Evolutionary conservation across 306 rosid species (phyloP).

Genomic region (Sindora glabra): DNA sequence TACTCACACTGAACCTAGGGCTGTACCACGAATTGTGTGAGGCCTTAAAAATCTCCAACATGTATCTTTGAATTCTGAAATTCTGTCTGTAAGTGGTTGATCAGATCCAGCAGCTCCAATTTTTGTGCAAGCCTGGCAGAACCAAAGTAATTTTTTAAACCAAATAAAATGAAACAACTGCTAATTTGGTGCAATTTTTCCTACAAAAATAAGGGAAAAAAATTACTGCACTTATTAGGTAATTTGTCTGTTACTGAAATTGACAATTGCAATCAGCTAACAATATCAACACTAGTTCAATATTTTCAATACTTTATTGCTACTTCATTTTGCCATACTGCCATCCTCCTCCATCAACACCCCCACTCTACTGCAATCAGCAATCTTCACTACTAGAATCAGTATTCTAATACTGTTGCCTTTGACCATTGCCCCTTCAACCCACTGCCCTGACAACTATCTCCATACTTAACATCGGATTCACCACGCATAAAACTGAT

Average conservation of each 20-base stretch:
- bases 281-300: background rate
- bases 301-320: background rate
- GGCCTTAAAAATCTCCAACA: conserved; percentile 98
- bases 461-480: background rate
- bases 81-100: conserved; percentile 43
- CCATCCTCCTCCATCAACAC: background rate
- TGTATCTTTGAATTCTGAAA: conserved; percentile 74
- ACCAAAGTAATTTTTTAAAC: conserved; percentile 3
- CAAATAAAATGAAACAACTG: background rate
- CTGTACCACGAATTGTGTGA: conserved; percentile 88
- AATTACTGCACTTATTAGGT: background rate
- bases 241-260: background rate
- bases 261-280: background rate
- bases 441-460: background rate
- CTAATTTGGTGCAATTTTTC: background rate
- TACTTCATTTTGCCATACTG: background rate
- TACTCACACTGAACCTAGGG: conserved; percentile 82
- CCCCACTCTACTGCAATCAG: background rate
- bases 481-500: background rate
- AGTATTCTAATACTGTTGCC: background rate
- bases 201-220: background rate
- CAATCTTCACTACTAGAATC: background rate
- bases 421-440: background rate
- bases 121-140: conserved; percentile 71
- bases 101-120: conserved; percentile 76